A percentile compares a stretch with the other conserved stretches of the same genome.
Conservation (phyloP, 2,329 filamentous ascomycete genomes). For the Diaporthe eres region DNA sequence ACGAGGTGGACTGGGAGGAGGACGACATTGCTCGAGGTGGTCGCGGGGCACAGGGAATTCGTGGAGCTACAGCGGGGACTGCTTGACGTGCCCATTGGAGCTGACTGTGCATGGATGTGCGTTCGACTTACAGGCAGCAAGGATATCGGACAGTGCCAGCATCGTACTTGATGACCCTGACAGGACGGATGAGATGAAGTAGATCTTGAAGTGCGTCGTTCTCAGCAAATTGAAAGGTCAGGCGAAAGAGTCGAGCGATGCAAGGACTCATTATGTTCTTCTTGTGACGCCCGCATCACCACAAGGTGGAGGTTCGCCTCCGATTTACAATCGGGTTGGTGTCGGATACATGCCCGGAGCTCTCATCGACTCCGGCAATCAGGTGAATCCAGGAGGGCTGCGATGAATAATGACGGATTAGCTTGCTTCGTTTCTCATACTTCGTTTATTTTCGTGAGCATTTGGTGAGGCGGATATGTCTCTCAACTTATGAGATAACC, state of each 20-base stretch:
- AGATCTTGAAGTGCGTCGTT: constrained; percentile 7
- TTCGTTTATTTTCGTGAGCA: too few relatives aligned
- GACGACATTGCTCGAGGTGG: neutral
- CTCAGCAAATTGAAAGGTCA: neutral
- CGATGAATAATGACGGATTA: too few relatives aligned
- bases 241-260: neutral
- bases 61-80: neutral
- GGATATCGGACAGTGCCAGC: neutral
- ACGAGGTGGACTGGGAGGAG: constrained; percentile 20
- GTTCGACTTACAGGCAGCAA: neutral
- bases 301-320: too few relatives aligned
- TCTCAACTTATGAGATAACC: too few relatives aligned
- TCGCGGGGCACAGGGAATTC: neutral
- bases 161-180: neutral
- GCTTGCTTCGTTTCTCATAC: too few relatives aligned
- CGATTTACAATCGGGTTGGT: neutral
- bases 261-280: constrained; percentile 19
- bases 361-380: neutral
- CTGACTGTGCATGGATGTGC: neutral
- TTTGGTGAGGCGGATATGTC: too few relatives aligned
- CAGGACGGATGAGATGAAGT: neutral
- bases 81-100: neutral
- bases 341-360: constrained; percentile 9
- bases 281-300: neutral
- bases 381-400: too few relatives aligned